A percentile compares a stretch with the other conserved stretches of the same genome.
These are phyloP conservation scores for Kluyveromyces wickerhamii DNA, from an alignment of 805 yeast genomes.

Conservation along the genomic window DNA sequence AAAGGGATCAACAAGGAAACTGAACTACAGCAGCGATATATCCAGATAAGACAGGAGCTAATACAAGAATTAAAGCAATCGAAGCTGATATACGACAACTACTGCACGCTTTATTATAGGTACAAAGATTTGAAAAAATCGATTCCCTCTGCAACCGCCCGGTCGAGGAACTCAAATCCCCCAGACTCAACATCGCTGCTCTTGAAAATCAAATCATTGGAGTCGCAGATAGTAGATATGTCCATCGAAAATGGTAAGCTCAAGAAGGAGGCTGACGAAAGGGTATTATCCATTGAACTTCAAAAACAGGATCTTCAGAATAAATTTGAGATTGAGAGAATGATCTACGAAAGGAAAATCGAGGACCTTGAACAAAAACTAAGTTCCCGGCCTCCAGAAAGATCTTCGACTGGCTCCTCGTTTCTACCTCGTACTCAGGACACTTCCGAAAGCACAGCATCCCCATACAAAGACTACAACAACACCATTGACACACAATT, in stretches of 20 bases:
- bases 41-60: conserved; percentile 25
- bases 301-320: conserved; percentile 21
- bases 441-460: conserved; percentile 4
- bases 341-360: conserved; percentile 21
- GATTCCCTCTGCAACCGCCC: background rate
- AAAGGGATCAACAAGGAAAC: conserved; percentile 9
- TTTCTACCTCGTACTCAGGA: conserved; percentile 1
- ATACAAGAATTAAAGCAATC: conserved; percentile 29
- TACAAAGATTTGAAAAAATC: conserved; percentile 23
- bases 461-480: conserved; percentile 13
- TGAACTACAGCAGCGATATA: conserved; percentile 19
- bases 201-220: conserved; percentile 15
- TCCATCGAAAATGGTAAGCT: conserved; percentile 20
- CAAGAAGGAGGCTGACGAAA: conserved; percentile 25
- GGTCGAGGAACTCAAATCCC: too few relatives aligned
- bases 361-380: conserved; percentile 23
- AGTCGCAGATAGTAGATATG: conserved; percentile 20
- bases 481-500: conserved; percentile 14
- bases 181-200: background rate
- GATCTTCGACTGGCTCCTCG: conserved; percentile 1
- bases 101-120: conserved; percentile 25
- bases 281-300: conserved; percentile 17
- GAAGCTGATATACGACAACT: conserved; percentile 30
- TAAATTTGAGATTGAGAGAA: conserved; percentile 16
- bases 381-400: background rate